Evolutionary conservation across 805 yeast species (phyloP), one percentile per base, ranked within the genome.

Genomic region (Cyberlindnera euphorbiae): DNA sequence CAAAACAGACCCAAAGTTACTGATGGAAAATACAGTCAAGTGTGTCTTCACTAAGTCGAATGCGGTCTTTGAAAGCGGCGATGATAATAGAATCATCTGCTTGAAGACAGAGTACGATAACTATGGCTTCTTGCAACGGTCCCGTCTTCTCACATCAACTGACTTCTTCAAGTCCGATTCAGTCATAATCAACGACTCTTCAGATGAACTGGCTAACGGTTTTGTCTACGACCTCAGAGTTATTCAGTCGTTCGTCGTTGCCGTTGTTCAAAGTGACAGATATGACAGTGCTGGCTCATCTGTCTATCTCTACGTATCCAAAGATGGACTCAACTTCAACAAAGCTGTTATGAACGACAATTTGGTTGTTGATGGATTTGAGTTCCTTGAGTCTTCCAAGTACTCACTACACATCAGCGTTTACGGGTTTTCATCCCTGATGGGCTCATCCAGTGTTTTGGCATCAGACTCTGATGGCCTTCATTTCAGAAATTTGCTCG

Each of bases 401-500:
- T 34, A 56, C 26, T 63, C 75, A 2, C 43, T 73, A 3, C 66
- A 67, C 40, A 52, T 74, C 11, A 62, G 64, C 18, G 58, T 62
- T 12, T 38, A 43, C 33, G 49, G 54, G 13, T 17, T 23, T 16
- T 35, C 47, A 1, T 16, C 45, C 8, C 49, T 46, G 30, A 12
- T 18, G 16, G 27, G 33, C 12, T 12, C 36, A 6, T 46, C 57
- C 3, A 50, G 37, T 23, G 38, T 53, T 6, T 14, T 50, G 13
- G 41, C 59, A 8, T 54, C 82, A 42, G 77, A 84, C 6, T 36
- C 42, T 28, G 60, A 73, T 6, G 90, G 93, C 3, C 47, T 72
- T 28, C 64, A 63, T 30, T 79, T 73, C 56, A 55, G 49, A 5
- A 66, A 63, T 31, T 49, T 71, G n/a, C 48, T 75, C 23, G 66